Conservation (phyloP, 139 green algal genomes). For the Volvox africanus region DNA sequence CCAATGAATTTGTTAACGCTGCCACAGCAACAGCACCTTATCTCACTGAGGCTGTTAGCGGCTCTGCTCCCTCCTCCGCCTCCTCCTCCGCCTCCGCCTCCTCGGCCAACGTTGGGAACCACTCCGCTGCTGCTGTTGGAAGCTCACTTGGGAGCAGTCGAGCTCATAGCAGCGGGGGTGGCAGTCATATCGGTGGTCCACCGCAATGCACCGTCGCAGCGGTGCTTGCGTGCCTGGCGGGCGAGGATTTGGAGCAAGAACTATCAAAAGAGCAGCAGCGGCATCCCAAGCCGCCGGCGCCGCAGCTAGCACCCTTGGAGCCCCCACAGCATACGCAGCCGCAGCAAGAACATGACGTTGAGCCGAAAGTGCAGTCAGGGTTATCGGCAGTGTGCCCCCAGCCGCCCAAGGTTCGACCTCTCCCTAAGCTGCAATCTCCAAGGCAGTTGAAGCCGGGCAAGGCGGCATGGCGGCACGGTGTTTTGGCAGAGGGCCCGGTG, state of each 20-base stretch:
- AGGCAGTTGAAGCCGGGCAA: too few relatives aligned
- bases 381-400: too few relatives aligned
- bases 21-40: not conserved
- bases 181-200: not conserved
- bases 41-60: not conserved
- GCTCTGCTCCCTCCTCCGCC: not conserved
- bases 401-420: too few relatives aligned
- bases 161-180: not conserved
- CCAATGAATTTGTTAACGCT: too few relatives aligned
- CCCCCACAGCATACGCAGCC: too few relatives aligned
- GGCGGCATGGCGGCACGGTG: too few relatives aligned
- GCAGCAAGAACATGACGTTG: too few relatives aligned
- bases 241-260: not conserved
- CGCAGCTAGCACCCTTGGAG: too few relatives aligned
- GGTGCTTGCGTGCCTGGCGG: constrained; percentile 15
- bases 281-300: not conserved
- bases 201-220: not conserved
- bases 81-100: not conserved
- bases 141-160: not conserved
- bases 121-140: not conserved
- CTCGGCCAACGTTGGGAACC: not conserved
- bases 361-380: too few relatives aligned
- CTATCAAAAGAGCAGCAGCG: not conserved
- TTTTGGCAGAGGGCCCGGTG: too few relatives aligned
- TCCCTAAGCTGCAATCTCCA: too few relatives aligned